phyloP scores from a whole-genome alignment of 1,284 basidiomycete genomes.

The Fomitiporia mediterranea region DNA sequence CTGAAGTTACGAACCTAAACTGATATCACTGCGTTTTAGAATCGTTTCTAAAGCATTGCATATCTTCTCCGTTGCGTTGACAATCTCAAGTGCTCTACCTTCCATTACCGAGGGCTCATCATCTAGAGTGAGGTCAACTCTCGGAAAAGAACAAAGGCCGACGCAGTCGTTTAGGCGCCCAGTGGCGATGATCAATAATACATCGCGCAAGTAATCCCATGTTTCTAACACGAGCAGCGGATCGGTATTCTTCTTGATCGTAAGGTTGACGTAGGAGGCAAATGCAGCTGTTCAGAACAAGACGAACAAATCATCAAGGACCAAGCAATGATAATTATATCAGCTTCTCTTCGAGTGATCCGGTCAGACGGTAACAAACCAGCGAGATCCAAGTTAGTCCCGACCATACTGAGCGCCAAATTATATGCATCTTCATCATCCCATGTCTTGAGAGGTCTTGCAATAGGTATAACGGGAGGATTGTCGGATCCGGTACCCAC shows the following conservation, averaged over 20 bases:
- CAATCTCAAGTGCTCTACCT: not conserved
- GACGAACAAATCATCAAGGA: too few relatives aligned
- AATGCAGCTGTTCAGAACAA: constrained; percentile 40
- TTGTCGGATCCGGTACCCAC: not conserved
- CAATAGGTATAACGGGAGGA: not conserved
- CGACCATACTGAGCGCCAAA: constrained; percentile 26
- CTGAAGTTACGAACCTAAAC: not conserved
- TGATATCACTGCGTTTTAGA: constrained; percentile 1
- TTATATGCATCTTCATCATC: constrained; percentile 29
- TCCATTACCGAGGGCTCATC: not conserved
- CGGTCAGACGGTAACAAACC: constrained; percentile 26
- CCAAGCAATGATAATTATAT: not conserved
- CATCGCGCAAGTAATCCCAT: constrained; percentile 51
- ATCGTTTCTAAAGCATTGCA: constrained; percentile 5
- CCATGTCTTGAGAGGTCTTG: constrained; percentile 20
- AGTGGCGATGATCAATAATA: constrained; percentile 42
- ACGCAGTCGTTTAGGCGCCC: constrained; percentile 12
- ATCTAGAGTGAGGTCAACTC: not conserved
- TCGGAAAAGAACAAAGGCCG: too few relatives aligned
- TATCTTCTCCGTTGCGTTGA: constrained; percentile 3
- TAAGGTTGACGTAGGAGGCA: constrained; percentile 40
- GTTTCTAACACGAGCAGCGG: constrained; percentile 43
- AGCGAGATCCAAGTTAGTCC: constrained; percentile 32
- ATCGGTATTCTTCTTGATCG: constrained; percentile 27
- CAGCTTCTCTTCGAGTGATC: not conserved